A percentile compares a stretch with the other conserved stretches of the same genome.
phyloP scores from a whole-genome alignment of 805 yeast species.

The Millerozyma acaciae region DNA sequence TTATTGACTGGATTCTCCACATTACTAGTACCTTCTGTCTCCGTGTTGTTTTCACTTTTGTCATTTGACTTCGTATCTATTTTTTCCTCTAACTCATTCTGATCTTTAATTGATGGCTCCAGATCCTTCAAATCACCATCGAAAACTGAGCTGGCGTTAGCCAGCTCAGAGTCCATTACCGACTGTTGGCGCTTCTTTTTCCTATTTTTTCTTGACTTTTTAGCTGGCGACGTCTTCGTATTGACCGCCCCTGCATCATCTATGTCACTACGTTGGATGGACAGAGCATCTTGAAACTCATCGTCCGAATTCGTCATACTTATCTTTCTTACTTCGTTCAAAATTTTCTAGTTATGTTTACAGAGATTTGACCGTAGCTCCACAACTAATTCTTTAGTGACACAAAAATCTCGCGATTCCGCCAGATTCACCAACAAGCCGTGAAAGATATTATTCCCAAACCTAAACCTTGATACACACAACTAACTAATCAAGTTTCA shows the following conservation, averaged over 20 bases:
- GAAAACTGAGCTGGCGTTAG: background rate
- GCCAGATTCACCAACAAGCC: no score
- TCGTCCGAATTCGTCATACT: slow-evolving; percentile 13
- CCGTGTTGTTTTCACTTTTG: background rate
- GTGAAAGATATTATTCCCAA: no score
- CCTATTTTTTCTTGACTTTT: slow-evolving; percentile 8
- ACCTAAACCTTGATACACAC: no score
- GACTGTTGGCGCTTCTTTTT: slow-evolving; percentile 7
- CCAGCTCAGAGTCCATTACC: background rate
- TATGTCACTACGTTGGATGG: background rate
- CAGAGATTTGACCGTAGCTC: no score
- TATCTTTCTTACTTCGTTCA: slow-evolving; percentile 2
- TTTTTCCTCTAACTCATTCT: no score
- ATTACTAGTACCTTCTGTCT: slow-evolving; percentile 1
- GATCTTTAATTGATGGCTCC: background rate
- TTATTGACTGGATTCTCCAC: background rate
- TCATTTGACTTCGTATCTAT: background rate
- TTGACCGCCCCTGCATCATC: slow-evolving; percentile 3
- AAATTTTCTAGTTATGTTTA: background rate
- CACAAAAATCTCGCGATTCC: no score
- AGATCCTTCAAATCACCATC: background rate
- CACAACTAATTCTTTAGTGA: no score
- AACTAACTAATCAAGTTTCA: no score
- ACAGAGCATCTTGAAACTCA: slow-evolving; percentile 20
- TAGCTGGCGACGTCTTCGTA: slow-evolving; percentile 2